These are phyloP conservation scores for Actinidia chinensis DNA, from an alignment of 179 eudicot species.

Conservation along the genomic window DNA sequence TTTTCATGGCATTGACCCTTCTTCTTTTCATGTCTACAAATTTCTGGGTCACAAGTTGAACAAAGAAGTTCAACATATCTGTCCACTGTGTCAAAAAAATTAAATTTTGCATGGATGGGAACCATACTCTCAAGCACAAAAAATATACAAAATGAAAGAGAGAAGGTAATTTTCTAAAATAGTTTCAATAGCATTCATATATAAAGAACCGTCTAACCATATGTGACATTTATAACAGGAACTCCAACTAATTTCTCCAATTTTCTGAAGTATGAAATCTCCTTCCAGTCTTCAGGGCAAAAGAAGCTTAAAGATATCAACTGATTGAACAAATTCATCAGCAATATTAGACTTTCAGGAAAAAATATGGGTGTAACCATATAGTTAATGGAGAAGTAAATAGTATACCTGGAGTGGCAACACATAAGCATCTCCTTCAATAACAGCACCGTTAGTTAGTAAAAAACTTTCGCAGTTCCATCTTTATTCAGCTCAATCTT, in stretches of 20 bases:
- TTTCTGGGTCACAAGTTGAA: conserved; percentile 5
- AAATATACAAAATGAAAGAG: not conserved
- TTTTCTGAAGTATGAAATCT: conserved; percentile 72
- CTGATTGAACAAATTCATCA: conserved; percentile 38
- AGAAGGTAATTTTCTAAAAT: not conserved
- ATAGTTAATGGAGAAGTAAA: conserved; percentile 4
- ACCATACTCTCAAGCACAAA: not conserved
- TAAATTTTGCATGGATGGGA: not conserved
- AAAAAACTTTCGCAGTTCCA: conserved; percentile 65
- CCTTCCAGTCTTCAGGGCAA: conserved; percentile 88
- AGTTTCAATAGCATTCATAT: not conserved
- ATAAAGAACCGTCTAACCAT: conserved; percentile 55
- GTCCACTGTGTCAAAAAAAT: not conserved
- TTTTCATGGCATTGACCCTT: not conserved
- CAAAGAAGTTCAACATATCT: not conserved
- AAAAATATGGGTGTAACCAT: not conserved
- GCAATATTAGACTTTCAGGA: conserved; percentile 10
- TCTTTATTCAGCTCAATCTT: conserved; percentile 75
- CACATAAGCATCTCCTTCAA: conserved; percentile 86
- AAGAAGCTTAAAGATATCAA: conserved; percentile 87
- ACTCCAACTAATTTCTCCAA: conserved; percentile 95
- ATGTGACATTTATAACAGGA: conserved; percentile 98
- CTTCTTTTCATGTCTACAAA: not conserved
- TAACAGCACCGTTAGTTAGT: conserved; percentile 59
- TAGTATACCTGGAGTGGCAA: conserved; percentile 79